Evolutionary conservation across 495 filamentous ascomycete species (phyloP), one percentile per base, ranked within the genome.

Genomic region (Mycothermus thermophilus): DNA sequence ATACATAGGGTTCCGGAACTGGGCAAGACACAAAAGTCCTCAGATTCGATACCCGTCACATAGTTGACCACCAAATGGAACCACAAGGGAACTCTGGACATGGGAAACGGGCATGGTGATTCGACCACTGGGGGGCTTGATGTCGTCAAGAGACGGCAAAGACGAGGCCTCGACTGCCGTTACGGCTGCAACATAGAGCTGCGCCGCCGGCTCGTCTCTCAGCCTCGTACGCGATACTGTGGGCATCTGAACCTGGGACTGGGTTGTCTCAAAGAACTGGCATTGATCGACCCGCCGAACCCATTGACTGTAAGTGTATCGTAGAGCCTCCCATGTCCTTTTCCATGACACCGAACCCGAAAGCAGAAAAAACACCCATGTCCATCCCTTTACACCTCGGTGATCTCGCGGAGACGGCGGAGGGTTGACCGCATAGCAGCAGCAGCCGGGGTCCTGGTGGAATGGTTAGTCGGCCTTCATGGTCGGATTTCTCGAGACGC

Each of bases 401-500:
- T 81, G 69, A 96, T 92, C 67, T 96, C 90, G 58, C 90, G 78
- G 67, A 97, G 75, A 71, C 90, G 77, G 63, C 92, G 82, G 63
- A 97, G 90, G 48, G 90, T 97, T 44, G 88, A 95, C 61, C 92
- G 77, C 62, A 86, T 93, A 37, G 90, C 85, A 49, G 90, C 88
- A 38, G 90, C 90, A 48, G 92, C 88, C 35, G 92, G 86, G 41
- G 92, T 96, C 35, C 87, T 95, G 48, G 22, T 25, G 22, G 11
- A 47, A 51, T 30, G 1, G 15, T 35, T 23, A 34, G 46, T 64
- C 39, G 54, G 51, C 23, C 25, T 37, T 20, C 15, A 1, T 30
- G 22, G 19, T 23, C 2, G 6, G 11, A 6, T 21, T 15, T 8
- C 6, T 10, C 33, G 32, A 21, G 7, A 1, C 12, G 8, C 12